A percentile compares a stretch with the other conserved stretches of the same genome.
Evolutionary conservation across 2,329 filamentous ascomycete genomes (phyloP).

Genomic region (Phyllosticta paracitricarpa): DNA sequence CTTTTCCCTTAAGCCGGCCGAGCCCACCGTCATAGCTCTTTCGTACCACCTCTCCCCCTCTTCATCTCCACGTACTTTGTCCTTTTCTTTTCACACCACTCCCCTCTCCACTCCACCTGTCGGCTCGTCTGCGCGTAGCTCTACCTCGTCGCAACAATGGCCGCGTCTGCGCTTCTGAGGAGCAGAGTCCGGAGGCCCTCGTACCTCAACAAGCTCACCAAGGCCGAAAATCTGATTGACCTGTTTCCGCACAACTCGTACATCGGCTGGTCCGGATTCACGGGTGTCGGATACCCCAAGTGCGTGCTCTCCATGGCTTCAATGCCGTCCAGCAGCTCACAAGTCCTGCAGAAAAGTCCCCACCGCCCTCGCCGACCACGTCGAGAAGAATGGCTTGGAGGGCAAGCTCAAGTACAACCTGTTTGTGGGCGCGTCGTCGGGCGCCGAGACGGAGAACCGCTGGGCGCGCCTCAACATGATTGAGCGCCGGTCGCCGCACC

Average conservation of each 20-base stretch:
- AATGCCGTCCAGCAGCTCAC: constrained; percentile 10
- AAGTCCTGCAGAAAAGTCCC: constrained; percentile 58
- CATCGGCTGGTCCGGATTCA: constrained; percentile 86
- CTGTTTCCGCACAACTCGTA: constrained; percentile 79
- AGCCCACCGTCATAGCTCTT: not conserved
- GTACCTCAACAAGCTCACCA: constrained; percentile 69
- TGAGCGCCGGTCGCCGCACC: constrained; percentile 71
- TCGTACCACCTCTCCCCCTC: not conserved
- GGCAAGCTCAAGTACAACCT: constrained; percentile 77
- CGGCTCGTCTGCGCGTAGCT: not conserved
- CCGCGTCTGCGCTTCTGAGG: constrained; percentile 64
- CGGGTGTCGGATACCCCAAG: constrained; percentile 84
- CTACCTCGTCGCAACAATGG: constrained; percentile 26
- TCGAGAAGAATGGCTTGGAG: constrained; percentile 76
- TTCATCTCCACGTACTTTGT: not conserved
- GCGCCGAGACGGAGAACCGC: constrained; percentile 81
- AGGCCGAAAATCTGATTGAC: constrained; percentile 67
- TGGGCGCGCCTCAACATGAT: constrained; percentile 92
- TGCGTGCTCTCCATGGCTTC: constrained; percentile 29
- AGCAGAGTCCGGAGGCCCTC: constrained; percentile 65
- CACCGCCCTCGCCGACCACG: constrained; percentile 74
- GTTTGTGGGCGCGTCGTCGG: constrained; percentile 83
- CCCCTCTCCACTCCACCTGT: not conserved
- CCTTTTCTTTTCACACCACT: not conserved
- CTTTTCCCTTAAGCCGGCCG: not conserved